Evolutionary conservation across 1,139 yeast genomes (phyloP), one percentile per base, ranked within the genome.

Genomic region (Hansenula sp.): DNA sequence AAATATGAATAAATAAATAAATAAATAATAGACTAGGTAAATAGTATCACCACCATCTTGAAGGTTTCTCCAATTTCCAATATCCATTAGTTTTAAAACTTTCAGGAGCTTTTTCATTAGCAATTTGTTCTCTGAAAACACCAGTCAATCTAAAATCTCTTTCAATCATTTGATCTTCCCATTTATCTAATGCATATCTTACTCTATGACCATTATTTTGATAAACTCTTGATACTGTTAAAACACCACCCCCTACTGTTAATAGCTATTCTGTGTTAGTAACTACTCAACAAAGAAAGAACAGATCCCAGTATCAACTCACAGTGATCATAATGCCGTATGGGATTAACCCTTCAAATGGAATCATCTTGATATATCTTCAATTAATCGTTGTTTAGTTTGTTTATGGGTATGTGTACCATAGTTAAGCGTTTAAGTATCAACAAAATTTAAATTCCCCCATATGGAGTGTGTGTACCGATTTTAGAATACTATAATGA

Each of bases 131-230:
- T 57, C 95, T 73, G 54, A 67, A 70, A 34, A 72, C 71, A 20
- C 95, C 95, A 11, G 95, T 86, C 55, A 86, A 67, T 51, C 89
- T 71, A 59, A 76, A 71, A 61, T 86, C 95, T 57, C 95, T 73
- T 52, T 79, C 82, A 66, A 51, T 57, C 60, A 68, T 54, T 47
- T 64, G 68, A 45, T 65, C 57, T 51, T 77, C 81, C 79, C 82
- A 80, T 47, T 69, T 70, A 61, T 80, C 87, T 46, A 79, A 64
- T 56, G 73, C 72, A 54, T 65, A 75, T 47, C 86, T 68, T 57
- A 72, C 77, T 53, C 76, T 71, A 57, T 73, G 73, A 62, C 72
- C 68, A 42, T 70, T 76, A 60, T 75, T 73, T 50, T 74, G 67
- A 61, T 64, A 62, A 58, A 66, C 65, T 57, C 75, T 73, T 47